These are phyloP conservation scores for Nemophila menziesii DNA, from an alignment of 257 asterid species.

Conservation along the genomic window DNA sequence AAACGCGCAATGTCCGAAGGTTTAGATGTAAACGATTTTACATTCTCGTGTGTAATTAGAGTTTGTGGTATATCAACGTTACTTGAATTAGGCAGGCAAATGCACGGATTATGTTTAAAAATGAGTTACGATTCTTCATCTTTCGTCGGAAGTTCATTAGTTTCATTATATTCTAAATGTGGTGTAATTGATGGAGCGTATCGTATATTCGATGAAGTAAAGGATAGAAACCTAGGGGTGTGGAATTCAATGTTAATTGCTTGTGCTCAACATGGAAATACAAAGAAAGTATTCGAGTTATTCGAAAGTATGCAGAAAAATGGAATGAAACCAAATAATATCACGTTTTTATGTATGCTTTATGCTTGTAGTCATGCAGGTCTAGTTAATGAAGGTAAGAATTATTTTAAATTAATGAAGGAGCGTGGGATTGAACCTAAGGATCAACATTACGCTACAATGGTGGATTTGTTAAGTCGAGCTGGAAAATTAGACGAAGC, in stretches of 20 bases:
- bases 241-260: slow-evolving; percentile 76
- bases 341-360: slow-evolving; percentile 54
- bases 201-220: slow-evolving; percentile 45
- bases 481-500: slow-evolving; percentile 80
- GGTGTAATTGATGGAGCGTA: slow-evolving; percentile 64
- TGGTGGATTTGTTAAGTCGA: slow-evolving; percentile 83
- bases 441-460: slow-evolving; percentile 72
- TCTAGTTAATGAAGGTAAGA: slow-evolving; percentile 47
- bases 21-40: slow-evolving; percentile 63
- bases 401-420: slow-evolving; percentile 54
- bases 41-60: slow-evolving; percentile 65
- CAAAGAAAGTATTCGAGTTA: slow-evolving; percentile 41
- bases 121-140: slow-evolving; percentile 32
- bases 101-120: slow-evolving; percentile 66
- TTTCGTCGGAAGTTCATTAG: slow-evolving; percentile 65
- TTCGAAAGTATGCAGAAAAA: slow-evolving; percentile 33
- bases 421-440: slow-evolving; percentile 47
- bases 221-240: slow-evolving; percentile 52
- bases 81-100: slow-evolving; percentile 67
- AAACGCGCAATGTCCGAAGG: slow-evolving; percentile 44
- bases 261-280: slow-evolving; percentile 68
- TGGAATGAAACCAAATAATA: slow-evolving; percentile 56
- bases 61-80: slow-evolving; percentile 72
- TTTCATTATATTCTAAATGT: slow-evolving; percentile 73
- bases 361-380: slow-evolving; percentile 86